These are phyloP conservation scores for Chlamydomonas sp. DNA, from an alignment of 139 green algal genomes.

Conservation along the genomic window DNA sequence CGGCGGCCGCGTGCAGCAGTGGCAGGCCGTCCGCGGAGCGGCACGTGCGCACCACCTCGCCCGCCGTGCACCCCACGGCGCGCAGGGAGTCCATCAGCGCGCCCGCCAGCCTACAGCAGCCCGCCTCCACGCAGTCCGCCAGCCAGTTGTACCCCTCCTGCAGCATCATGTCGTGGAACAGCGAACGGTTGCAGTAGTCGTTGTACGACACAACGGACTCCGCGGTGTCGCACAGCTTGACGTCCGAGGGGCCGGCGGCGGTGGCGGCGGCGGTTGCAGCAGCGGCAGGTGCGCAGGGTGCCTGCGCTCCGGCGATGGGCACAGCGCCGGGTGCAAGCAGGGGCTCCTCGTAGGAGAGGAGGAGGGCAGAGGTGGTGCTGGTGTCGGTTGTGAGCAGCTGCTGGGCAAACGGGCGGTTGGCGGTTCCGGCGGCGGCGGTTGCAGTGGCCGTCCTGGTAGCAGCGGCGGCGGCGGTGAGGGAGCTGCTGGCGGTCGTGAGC, in stretches of 20 bases:
- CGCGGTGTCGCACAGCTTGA: neutral
- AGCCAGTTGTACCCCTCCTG: slow-evolving; percentile 41
- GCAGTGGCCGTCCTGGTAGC: too few relatives aligned
- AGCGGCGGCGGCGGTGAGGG: too few relatives aligned
- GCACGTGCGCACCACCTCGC: slow-evolving; percentile 17
- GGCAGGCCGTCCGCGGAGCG: slow-evolving; percentile 33
- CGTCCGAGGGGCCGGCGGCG: neutral
- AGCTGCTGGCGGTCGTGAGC: too few relatives aligned
- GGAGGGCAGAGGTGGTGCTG: too few relatives aligned
- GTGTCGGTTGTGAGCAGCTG: too few relatives aligned
- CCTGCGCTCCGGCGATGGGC: too few relatives aligned
- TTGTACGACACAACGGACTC: neutral
- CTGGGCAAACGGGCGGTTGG: too few relatives aligned
- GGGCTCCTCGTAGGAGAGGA: too few relatives aligned
- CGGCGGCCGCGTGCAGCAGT: neutral
- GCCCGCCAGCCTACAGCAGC: slow-evolving; percentile 12
- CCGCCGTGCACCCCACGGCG: neutral
- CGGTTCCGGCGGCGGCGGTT: too few relatives aligned
- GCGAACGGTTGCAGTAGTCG: slow-evolving; percentile 5
- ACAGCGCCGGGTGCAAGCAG: too few relatives aligned
- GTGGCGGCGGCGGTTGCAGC: neutral
- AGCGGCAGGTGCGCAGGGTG: too few relatives aligned
- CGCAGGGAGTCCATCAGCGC: slow-evolving; percentile 25
- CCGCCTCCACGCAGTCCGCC: slow-evolving; percentile 34
- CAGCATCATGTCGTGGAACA: slow-evolving; percentile 39